Evolutionary conservation across 1,139 yeast genomes (phyloP), one percentile per base, ranked within the genome.

Genomic region (Spathaspora jeffriesii): DNA sequence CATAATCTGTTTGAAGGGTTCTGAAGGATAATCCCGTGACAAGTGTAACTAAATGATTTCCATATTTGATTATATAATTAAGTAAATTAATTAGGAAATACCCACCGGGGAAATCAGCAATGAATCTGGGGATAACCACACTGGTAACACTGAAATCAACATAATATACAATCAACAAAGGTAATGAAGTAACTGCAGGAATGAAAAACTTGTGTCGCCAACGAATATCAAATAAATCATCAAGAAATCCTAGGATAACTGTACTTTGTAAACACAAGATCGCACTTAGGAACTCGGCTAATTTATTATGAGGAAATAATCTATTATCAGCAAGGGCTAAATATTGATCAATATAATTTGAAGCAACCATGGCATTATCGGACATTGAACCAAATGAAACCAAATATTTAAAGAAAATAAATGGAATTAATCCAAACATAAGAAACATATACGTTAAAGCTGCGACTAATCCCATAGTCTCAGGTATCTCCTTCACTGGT

Each of bases 201-300:
- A 93, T 65, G 61, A 93, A 90, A 68, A 93, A 90, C 73, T 93
- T 93, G 70, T 93, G 96, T 62, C 99, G 78, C 99, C 99, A 93
- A 55, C 97, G 80, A 52, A 93, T 84, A 65, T 93, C 99, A 62
- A 93, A 93, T 58, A 93, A 73, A 67, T 93, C 99, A 64, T 93
- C 99, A 45, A 96, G 88, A 23, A 93, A 77, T 0, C 99, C 99
- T 44, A 93, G 73, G 46, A 95, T 70, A 15, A 91, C 79, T 64
- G 95, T 92, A 54, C 92, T 82, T 65, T 90, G 92, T 43, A 93
- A 70, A 52, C 96, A 89, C 51, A 93, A 70, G 11, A 92, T 73
- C 2, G 96, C 96, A 58, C 96, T 84, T 55, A 93, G 75, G 64
- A 85, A 93, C 53, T 90, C 95, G 0, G 96, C 86, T 49, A 93